Evolutionary conservation across 768 basidiomycete genomes (phyloP).

Genomic region (Ramaria sp.): DNA sequence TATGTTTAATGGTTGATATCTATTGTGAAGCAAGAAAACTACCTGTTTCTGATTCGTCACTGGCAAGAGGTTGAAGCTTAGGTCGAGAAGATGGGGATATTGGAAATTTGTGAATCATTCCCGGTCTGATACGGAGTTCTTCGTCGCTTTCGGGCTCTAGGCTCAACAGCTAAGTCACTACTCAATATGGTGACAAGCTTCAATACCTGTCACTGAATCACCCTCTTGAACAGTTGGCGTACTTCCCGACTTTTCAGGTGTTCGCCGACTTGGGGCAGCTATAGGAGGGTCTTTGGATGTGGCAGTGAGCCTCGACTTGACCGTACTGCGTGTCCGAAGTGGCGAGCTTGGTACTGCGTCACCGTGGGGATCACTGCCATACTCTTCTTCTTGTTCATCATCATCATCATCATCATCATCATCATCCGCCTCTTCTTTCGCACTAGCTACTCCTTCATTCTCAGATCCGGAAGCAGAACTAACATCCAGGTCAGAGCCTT

Average conservation of each 20-base stretch:
- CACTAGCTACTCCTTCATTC: neutral
- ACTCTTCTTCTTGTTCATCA: slow-evolving; percentile 15
- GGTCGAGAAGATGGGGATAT: neutral
- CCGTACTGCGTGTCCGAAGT: slow-evolving; percentile 9
- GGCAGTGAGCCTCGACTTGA: neutral
- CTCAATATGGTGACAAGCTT: neutral
- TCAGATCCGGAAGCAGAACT: slow-evolving; percentile 41
- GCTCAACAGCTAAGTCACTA: neutral
- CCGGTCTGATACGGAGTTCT: neutral
- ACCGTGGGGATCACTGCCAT: too few relatives aligned
- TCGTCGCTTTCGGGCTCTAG: neutral
- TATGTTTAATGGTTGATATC: neutral
- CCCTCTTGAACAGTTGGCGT: neutral
- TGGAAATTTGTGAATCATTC: neutral
- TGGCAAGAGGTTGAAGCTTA: neutral
- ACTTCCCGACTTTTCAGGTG: neutral
- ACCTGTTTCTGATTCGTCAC: slow-evolving; percentile 3
- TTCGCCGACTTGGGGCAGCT: too few relatives aligned
- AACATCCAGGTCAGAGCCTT: slow-evolving; percentile 34
- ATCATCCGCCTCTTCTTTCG: slow-evolving; percentile 23
- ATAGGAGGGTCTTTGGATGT: neutral
- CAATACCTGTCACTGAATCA: neutral
- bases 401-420: slow-evolving; percentile 18
- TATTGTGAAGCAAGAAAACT: neutral
- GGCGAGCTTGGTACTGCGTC: neutral